A percentile compares a stretch with the other conserved stretches of the same genome.
Conservation (phyloP, 2,329 filamentous ascomycete species). For the Fusarium concolor region DNA sequence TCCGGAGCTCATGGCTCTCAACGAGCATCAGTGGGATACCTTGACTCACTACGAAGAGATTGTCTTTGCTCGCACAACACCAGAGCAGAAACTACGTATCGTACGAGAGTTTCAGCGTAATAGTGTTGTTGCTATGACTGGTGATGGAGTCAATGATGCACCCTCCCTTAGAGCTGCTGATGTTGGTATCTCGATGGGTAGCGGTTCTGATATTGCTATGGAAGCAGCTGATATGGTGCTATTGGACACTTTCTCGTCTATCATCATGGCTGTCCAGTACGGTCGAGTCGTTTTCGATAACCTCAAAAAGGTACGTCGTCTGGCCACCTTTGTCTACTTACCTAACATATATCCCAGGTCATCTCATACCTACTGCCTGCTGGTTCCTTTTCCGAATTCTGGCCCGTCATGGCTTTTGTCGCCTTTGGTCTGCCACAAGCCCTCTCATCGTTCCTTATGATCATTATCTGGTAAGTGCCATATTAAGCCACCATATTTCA, state of each 20-base stretch:
- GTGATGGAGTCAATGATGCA: constrained; percentile 88
- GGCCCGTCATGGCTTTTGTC: constrained; percentile 80
- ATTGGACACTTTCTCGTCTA: constrained; percentile 77
- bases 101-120: constrained; percentile 78
- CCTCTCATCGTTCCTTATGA: constrained; percentile 79
- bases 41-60: constrained; percentile 76
- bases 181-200: constrained; percentile 84
- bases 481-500: too few species aligned
- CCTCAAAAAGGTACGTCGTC: constrained; percentile 68
- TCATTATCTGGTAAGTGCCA: constrained; percentile 66
- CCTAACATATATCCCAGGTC: too few species aligned
- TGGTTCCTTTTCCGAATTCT: constrained; percentile 79
- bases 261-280: constrained; percentile 78
- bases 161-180: constrained; percentile 84
- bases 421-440: constrained; percentile 79
- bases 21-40: constrained; percentile 75
- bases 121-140: constrained; percentile 83
- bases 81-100: constrained; percentile 82
- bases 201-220: constrained; percentile 84
- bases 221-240: constrained; percentile 86
- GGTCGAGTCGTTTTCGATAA: constrained; percentile 84
- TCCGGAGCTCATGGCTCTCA: constrained; percentile 72
- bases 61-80: constrained; percentile 79
- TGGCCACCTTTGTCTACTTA: too few species aligned
- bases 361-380: constrained; percentile 76